Evolutionary conservation across 1,284 basidiomycete genomes (phyloP), one percentile per base, ranked within the genome.

Genomic region (Neonothopanus nambi): DNA sequence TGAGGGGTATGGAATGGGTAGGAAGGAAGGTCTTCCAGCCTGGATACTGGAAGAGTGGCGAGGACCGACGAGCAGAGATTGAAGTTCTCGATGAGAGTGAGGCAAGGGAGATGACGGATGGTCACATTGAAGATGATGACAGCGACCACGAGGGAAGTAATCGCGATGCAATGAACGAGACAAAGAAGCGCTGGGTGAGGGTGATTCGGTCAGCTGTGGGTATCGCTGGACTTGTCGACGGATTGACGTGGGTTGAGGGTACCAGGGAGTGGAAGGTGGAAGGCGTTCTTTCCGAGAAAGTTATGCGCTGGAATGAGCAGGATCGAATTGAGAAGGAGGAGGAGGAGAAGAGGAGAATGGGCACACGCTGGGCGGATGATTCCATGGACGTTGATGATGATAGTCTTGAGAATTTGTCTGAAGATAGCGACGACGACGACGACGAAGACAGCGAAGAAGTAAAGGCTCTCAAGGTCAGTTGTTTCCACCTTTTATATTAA

Each of bases 1-100:
- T 98, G 57, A 82, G 95, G 28, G 97, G 97, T 3, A 91, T 95
- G 84, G 91, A 93, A 59, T 99, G 96, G 96, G 87, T 92, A 1
- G 89, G 91, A 5, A 80, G 92, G 57, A 83, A 86, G 53, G 86
- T 97, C 1, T 97, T 89, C 67, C 93, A 95, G 66, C 82, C 91
- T 41, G 94, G 95, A 0, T 98, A 89, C 70, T 98, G 95, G 95
- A 90, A 84, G 61, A 73, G 76, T 11, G 79, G 79, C 12, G 85
- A 82, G 59, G 87, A 80, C 61, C 80, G 75, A 57, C 76, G 81
- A 59, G 76, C 79, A 48, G 95, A 96, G 73, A 78, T 91, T 59
- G 93, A 94, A 63, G 87, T 94, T 1, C 76, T 96, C 37, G 79
- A 89, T 48, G 73, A 81, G 48, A 71, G 73, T 26, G 84, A 90